Percentiles rank a stretch among this genome's conserved stretches.
These are phyloP conservation scores for Prunus mongolica DNA, from an alignment of 306 rosid species.

Conservation along the genomic window DNA sequence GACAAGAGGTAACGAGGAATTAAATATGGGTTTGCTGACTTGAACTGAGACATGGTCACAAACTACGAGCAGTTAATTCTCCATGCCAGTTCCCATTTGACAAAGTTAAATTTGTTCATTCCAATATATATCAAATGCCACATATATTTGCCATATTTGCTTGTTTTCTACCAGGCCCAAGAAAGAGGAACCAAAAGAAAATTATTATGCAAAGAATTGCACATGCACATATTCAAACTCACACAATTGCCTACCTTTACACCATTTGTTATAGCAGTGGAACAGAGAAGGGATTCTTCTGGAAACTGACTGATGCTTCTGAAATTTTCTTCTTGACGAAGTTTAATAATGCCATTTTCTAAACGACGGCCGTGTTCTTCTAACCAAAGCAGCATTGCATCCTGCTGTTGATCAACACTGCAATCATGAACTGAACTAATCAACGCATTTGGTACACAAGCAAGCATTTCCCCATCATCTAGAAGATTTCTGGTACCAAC, in stretches of 20 bases:
- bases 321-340: slow-evolving; percentile 34
- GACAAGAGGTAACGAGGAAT: not conserved
- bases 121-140: not conserved
- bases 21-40: not conserved
- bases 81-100: slow-evolving; percentile 3
- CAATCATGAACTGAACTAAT: slow-evolving; percentile 42
- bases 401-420: slow-evolving; percentile 50
- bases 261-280: slow-evolving; percentile 69
- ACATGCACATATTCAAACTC: not conserved
- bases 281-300: slow-evolving; percentile 67
- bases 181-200: slow-evolving; percentile 1
- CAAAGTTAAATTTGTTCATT: slow-evolving; percentile 1
- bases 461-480: slow-evolving; percentile 56
- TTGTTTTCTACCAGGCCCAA: slow-evolving; percentile 6
- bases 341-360: slow-evolving; percentile 64
- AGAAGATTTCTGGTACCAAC: slow-evolving; percentile 62
- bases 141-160: not conserved
- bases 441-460: slow-evolving; percentile 68
- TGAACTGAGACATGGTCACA: not conserved
- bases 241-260: slow-evolving; percentile 53
- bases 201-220: not conserved
- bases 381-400: slow-evolving; percentile 85
- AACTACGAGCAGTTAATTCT: not conserved
- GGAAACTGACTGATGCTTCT: slow-evolving; percentile 71
- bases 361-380: slow-evolving; percentile 85